Evolutionary conservation across 1,284 basidiomycete species (phyloP), one percentile per base, ranked within the genome.

Genomic region (Moesziomyces globuligerus): DNA sequence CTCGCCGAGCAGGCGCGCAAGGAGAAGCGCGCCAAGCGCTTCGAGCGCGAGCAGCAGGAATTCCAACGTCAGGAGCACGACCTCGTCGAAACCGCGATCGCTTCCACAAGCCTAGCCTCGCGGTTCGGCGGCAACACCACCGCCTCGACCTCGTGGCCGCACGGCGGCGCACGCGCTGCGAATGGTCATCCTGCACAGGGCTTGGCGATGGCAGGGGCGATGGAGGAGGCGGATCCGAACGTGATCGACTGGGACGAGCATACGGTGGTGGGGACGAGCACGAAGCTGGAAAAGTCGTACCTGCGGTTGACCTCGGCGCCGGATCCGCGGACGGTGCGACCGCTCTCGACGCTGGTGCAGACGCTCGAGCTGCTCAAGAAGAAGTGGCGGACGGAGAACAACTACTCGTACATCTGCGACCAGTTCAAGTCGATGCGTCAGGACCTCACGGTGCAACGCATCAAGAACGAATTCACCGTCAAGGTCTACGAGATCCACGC

Each of bases 401-500:
- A 91, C 65, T 97, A 99, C 81, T 86, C 88, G 52, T 98, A 93
- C 89, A 93, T 97, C 79, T 93, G 95, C 81, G 96, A 93, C 80
- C 96, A 98, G 84, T 93, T 99, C 85, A 98, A 98, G 86, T 93
- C 91, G 80, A 86, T 99, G 74, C 89, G 96, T 45, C 96, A 98
- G 84, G 96, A 99, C 85, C 86, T 99, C 65, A 98, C 94, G 66
- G 95, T 98, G n/a, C 96, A 99, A 86, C 89, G 95, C 32, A 97
- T 99, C 82, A 97, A 97, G 86, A 98, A 97, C 78, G 92, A 96
- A 53, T 98, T 99, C 79, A 98, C 96, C 0, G 94, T 95, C 32
- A 88, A 90, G 83, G 95, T 98, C 11, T 99, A 99, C 82, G 96
- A 99, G 83, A 96, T 94, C 43, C 96, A 98, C 84, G 96, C 93